These are phyloP conservation scores for Exophiala sp. DNA, from an alignment of 2,329 filamentous ascomycete species.

Conservation along the genomic window DNA sequence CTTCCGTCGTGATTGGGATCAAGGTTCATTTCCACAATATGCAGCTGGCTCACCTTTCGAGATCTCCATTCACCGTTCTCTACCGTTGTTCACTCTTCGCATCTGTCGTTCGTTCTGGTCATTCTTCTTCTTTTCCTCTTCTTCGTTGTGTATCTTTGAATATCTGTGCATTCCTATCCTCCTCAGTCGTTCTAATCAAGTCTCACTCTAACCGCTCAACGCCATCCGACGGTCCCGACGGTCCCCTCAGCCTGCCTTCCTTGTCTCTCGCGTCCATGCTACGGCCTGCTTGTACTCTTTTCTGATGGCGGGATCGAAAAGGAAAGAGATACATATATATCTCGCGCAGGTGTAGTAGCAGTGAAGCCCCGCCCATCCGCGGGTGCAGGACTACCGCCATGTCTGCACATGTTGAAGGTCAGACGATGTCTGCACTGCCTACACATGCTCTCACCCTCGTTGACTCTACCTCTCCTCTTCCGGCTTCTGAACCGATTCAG, in stretches of 20 bases:
- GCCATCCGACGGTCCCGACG: constrained; percentile 4
- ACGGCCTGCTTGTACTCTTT: background rate
- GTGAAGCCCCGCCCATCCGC: background rate
- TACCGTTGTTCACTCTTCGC: constrained; percentile 3
- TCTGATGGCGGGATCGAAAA: constrained; percentile 15
- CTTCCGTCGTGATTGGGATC: constrained; percentile 3
- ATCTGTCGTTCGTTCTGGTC: constrained; percentile 14
- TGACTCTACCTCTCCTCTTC: constrained; percentile 12
- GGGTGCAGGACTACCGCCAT: constrained; percentile 2
- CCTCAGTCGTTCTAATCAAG: background rate
- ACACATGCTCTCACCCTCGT: constrained; percentile 19
- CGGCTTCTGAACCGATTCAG: constrained; percentile 4
- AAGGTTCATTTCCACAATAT: constrained; percentile 10
- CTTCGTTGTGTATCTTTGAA: background rate
- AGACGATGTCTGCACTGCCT: constrained; percentile 20
- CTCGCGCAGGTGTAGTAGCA: constrained; percentile 6
- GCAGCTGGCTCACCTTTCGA: background rate
- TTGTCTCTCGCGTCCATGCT: constrained; percentile 5
- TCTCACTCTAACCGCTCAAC: background rate
- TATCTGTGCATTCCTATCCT: background rate
- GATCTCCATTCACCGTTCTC: background rate
- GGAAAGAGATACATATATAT: constrained; percentile 6
- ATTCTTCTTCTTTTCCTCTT: constrained; percentile 1
- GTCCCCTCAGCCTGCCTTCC: background rate
- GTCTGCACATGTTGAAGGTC: constrained; percentile 17